Percentiles rank a stretch among this genome's conserved stretches.
Evolutionary conservation across 2,329 filamentous ascomycete genomes (phyloP).

Genomic region (Nemania bipapillata): DNA sequence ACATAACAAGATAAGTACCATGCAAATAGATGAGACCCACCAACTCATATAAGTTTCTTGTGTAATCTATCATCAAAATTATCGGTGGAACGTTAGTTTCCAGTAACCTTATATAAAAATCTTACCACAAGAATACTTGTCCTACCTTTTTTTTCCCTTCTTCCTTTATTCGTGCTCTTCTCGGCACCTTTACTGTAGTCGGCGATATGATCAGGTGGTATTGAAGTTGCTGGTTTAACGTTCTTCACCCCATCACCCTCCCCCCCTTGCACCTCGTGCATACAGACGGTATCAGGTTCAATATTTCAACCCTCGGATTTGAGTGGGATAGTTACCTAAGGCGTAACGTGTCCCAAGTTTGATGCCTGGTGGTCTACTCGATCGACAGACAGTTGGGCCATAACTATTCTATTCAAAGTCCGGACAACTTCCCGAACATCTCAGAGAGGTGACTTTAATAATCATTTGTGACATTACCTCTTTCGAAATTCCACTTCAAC

Average conservation of each 20-base stretch:
- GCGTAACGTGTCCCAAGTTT: background rate
- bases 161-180: constrained; percentile 38
- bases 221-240: constrained; percentile 31
- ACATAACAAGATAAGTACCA: no score
- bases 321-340: constrained; percentile 3
- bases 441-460: background rate
- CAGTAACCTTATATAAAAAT: background rate
- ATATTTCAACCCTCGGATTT: background rate
- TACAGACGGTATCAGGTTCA: background rate
- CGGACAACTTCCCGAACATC: background rate
- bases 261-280: constrained; percentile 2
- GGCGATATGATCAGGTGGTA: constrained; percentile 12
- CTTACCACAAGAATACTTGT: background rate
- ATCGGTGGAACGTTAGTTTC: background rate
- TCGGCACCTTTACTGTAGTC: constrained; percentile 20
- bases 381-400: background rate
- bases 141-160: background rate
- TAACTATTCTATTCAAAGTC: background rate
- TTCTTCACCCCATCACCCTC: constrained; percentile 15
- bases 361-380: constrained; percentile 4
- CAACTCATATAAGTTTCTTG: background rate
- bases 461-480: background rate
- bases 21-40: background rate
- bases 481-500: background rate
- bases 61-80: constrained; percentile 4